phyloP scores from a whole-genome alignment of 129 eudicot genomes.

The Escallonia herrerae region DNA sequence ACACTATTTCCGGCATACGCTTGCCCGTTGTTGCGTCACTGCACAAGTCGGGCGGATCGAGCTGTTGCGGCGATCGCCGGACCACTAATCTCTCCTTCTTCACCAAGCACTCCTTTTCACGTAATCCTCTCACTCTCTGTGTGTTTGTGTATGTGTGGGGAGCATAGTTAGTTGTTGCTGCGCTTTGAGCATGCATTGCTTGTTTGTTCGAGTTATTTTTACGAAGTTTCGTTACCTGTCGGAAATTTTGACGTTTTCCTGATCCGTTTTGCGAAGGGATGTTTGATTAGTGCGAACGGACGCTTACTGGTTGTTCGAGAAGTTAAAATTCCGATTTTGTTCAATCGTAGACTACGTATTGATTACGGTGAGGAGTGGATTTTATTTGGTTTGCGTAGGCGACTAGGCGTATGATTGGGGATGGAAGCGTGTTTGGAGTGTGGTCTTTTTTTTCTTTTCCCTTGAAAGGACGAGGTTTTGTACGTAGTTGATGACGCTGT shows the following conservation, averaged over 20 bases:
- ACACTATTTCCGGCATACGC: conserved; percentile 55
- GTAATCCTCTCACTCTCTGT: conserved; percentile 27
- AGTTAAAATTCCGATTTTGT: background rate
- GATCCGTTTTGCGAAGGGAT: background rate
- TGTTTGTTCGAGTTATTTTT: too few relatives aligned
- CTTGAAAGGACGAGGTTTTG: too few relatives aligned
- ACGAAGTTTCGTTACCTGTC: too few relatives aligned
- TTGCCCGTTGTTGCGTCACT: conserved; percentile 48
- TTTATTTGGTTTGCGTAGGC: too few relatives aligned
- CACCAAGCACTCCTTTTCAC: conserved; percentile 28
- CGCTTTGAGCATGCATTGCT: too few relatives aligned
- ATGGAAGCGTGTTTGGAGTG: too few relatives aligned
- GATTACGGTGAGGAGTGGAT: too few relatives aligned
- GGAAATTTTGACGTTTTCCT: background rate
- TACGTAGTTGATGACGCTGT: too few relatives aligned
- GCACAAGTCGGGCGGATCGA: conserved; percentile 20
- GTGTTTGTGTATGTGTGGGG: background rate
- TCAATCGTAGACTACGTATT: too few relatives aligned
- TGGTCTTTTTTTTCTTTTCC: too few relatives aligned
- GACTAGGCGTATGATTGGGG: too few relatives aligned
- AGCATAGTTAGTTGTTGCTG: too few relatives aligned
- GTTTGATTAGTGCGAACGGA: background rate
- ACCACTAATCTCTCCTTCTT: conserved; percentile 21
- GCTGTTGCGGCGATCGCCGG: conserved; percentile 34
- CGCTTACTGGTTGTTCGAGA: background rate